Evolutionary conservation across 768 basidiomycete species (phyloP).

Genomic region (Gymnopilus dilepis): DNA sequence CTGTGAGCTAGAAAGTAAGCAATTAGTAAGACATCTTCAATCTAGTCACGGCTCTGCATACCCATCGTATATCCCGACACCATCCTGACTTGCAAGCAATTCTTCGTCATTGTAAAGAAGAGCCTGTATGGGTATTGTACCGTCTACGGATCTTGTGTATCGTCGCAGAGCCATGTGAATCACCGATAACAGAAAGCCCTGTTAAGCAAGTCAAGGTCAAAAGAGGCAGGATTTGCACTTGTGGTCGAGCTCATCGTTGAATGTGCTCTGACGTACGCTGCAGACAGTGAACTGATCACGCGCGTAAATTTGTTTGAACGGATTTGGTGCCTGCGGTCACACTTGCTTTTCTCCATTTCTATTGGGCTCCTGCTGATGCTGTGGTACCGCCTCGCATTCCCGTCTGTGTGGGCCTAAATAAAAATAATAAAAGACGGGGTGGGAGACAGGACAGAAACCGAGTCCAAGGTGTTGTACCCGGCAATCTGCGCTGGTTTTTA

Average conservation of each 20-base stretch:
- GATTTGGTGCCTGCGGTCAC: conserved; percentile 7
- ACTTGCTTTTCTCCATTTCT: conserved; percentile 6
- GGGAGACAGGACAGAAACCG: conserved; percentile 18
- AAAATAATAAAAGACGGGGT: conserved; percentile 11
- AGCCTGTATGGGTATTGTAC: conserved; percentile 78
- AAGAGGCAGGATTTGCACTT: conserved; percentile 8
- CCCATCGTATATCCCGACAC: conserved; percentile 93
- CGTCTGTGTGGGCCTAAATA: not conserved
- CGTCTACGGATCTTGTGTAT: conserved; percentile 65
- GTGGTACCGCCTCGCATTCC: conserved; percentile 8
- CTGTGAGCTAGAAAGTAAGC: conserved; percentile 63
- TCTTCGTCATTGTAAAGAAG: conserved; percentile 84
- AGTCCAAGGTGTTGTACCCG: conserved; percentile 23
- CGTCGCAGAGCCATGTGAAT: conserved; percentile 57
- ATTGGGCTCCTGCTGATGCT: conserved; percentile 1
- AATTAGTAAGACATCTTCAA: conserved; percentile 19
- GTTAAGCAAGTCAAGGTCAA: not conserved
- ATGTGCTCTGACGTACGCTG: conserved; percentile 1
- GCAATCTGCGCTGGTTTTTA: conserved; percentile 31
- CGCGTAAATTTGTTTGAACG: conserved; percentile 6
- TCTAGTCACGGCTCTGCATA: conserved; percentile 42
- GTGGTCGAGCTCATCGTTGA: conserved; percentile 7
- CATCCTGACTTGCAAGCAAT: conserved; percentile 71
- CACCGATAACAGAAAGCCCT: not conserved
- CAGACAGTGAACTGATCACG: conserved; percentile 8